These are phyloP conservation scores for Cucurbita argyrosperma DNA, from an alignment of 306 rosid genomes.

Conservation along the genomic window DNA sequence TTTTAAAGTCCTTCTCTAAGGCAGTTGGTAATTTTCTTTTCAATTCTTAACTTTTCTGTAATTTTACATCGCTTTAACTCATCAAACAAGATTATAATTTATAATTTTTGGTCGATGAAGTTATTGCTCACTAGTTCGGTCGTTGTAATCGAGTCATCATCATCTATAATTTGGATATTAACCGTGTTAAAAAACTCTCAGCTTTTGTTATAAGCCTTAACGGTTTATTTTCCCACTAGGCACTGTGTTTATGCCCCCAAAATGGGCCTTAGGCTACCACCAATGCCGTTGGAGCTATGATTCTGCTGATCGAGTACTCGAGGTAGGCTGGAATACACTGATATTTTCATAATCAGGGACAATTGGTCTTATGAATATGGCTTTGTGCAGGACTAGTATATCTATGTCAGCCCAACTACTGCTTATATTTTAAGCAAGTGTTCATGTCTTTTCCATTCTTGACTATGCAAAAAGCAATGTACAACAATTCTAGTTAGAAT, in stretches of 20 bases:
- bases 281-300: constrained; percentile 84
- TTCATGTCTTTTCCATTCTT: neutral
- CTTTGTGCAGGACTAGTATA: neutral
- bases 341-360: neutral
- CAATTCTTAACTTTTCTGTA: neutral
- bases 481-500: neutral
- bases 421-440: neutral
- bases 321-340: constrained; percentile 21
- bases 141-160: neutral
- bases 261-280: constrained; percentile 90
- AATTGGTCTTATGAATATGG: neutral
- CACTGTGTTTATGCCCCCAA: constrained; percentile 78
- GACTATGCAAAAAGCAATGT: neutral
- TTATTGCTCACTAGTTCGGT: neutral
- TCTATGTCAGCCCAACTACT: neutral
- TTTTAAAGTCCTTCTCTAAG: constrained; percentile 57
- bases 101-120: neutral
- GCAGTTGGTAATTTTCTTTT: constrained; percentile 56
- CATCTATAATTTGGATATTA: neutral
- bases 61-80: neutral
- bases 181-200: neutral
- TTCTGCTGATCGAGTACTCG: constrained; percentile 59
- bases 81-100: neutral
- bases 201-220: neutral
- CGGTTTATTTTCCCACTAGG: constrained; percentile 27